These are phyloP conservation scores for Talaromyces islandicus DNA, from an alignment of 2,329 filamentous ascomycete species.

Conservation along the genomic window DNA sequence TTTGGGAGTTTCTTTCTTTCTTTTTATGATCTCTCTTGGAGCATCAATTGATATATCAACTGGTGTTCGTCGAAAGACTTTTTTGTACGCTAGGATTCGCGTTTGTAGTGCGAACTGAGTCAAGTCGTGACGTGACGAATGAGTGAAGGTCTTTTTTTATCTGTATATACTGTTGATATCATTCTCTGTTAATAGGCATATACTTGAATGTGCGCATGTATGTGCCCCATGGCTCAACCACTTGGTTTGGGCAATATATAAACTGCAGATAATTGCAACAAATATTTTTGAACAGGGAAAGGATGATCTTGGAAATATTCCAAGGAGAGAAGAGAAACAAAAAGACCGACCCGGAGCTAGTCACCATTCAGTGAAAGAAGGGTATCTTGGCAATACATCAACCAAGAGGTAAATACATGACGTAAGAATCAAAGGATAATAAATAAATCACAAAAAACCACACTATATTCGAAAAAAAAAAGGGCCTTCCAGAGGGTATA, in stretches of 20 bases:
- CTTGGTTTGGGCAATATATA: neutral
- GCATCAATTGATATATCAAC: neutral
- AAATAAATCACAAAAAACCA: neutral
- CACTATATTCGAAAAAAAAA: neutral
- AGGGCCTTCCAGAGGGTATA: neutral
- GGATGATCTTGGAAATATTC: neutral
- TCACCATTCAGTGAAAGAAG: neutral
- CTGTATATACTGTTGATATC: neutral
- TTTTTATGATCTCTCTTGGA: neutral
- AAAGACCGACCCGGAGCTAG: neutral
- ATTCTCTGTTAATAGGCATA: neutral
- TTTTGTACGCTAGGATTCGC: neutral
- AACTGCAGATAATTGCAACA: neutral
- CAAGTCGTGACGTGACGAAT: too few species aligned
- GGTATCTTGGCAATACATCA: neutral
- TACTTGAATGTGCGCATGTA: neutral
- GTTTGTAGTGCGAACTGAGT: neutral
- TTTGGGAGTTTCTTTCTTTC: neutral
- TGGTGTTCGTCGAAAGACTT: neutral
- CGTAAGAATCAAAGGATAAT: neutral
- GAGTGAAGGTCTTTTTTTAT: neutral
- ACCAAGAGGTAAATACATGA: neutral
- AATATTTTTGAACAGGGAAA: neutral
- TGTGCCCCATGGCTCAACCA: neutral
- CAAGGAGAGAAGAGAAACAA: neutral